These are phyloP conservation scores for Phaeosphaeria sp. DNA, from an alignment of 2,329 filamentous ascomycete genomes.

Conservation along the genomic window DNA sequence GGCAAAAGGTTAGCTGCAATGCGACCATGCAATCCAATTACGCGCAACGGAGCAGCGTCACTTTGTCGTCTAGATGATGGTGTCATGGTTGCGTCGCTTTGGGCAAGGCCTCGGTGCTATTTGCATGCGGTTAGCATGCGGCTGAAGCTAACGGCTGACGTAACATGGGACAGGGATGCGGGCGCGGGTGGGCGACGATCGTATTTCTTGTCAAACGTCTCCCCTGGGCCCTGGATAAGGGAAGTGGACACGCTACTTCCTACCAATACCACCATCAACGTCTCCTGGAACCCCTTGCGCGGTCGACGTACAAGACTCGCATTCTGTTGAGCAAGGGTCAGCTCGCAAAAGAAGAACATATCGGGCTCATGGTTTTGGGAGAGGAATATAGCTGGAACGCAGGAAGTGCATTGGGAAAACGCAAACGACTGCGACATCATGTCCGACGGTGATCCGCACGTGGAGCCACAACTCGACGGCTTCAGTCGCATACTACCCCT, in stretches of 20 bases:
- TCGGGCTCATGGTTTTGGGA: constrained; percentile 21
- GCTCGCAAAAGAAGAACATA: constrained; percentile 7
- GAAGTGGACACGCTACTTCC: constrained; percentile 40
- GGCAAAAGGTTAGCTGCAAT: background rate
- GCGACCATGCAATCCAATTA: constrained; percentile 8
- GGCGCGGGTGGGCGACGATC: constrained; percentile 12
- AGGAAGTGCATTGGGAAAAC: constrained; percentile 23
- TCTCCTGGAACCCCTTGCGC: constrained; percentile 24
- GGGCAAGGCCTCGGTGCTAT: constrained; percentile 22
- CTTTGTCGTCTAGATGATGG: constrained; percentile 30
- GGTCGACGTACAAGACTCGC: background rate
- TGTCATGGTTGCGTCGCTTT: constrained; percentile 37
- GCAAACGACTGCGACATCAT: constrained; percentile 52
- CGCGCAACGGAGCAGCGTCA: constrained; percentile 12
- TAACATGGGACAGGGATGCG: constrained; percentile 9
- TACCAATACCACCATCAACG: background rate
- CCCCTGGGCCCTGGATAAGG: constrained; percentile 26
- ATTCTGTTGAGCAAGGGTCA: constrained; percentile 1
- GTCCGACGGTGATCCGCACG: constrained; percentile 73
- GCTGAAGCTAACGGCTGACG: constrained; percentile 27
- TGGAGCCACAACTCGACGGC: constrained; percentile 74
- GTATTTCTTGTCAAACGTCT: constrained; percentile 14
- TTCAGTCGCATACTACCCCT: constrained; percentile 88
- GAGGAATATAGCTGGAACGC: constrained; percentile 27
- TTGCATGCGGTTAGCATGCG: constrained; percentile 15